A percentile compares a stretch with the other conserved stretches of the same genome.
Conservation (phyloP, 1,139 yeast genomes). For the Magnusiomyces suaveolens region DNA sequence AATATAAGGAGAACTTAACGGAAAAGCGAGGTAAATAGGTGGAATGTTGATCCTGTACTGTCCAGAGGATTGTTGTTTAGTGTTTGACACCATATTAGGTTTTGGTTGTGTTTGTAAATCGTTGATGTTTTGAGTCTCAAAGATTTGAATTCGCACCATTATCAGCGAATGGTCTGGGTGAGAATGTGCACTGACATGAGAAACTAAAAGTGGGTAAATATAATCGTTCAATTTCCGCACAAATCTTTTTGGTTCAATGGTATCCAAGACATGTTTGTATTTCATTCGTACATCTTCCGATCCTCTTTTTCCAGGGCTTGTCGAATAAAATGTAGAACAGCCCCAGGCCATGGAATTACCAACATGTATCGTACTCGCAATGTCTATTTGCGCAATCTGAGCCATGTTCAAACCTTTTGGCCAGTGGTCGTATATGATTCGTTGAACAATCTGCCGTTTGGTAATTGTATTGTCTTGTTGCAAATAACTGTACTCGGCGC, state of each 20-base stretch:
- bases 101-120: conserved; percentile 9
- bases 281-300: too few relatives aligned
- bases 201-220: neutral
- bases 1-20: conserved; percentile 55
- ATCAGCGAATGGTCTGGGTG: conserved; percentile 33
- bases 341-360: conserved; percentile 15
- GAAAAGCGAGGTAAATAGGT: conserved; percentile 57
- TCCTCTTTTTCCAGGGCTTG: neutral
- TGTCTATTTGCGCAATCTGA: conserved; percentile 66
- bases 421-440: conserved; percentile 49
- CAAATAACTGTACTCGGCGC: conserved; percentile 14
- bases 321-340: neutral
- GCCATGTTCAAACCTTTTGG: conserved; percentile 52
- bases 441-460: conserved; percentile 43
- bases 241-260: neutral
- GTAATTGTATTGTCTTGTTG: conserved; percentile 22
- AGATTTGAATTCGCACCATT: conserved; percentile 57
- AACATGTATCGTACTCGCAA: conserved; percentile 48
- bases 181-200: conserved; percentile 1
- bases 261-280: neutral
- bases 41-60: conserved; percentile 38
- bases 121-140: conserved; percentile 36
- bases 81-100: neutral
- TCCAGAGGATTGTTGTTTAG: conserved; percentile 40
- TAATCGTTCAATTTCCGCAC: neutral